A percentile compares a stretch with the other conserved stretches of the same genome.
Evolutionary conservation across 2,329 filamentous ascomycete genomes (phyloP).

Genomic region (Mycosphaerella arachidis): DNA sequence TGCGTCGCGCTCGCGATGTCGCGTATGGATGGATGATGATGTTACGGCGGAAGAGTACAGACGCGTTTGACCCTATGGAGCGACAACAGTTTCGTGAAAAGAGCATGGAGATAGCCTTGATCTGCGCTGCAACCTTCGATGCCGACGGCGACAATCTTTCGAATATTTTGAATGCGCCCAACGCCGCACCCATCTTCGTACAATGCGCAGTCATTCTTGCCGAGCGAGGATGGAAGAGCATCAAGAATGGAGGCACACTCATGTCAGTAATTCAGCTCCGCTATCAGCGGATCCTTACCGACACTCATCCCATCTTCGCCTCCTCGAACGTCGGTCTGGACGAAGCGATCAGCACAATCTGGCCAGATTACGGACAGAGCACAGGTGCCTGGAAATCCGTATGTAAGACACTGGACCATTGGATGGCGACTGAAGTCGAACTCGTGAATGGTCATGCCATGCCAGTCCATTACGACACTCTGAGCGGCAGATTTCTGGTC

Average conservation of each 20-base stretch:
- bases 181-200: slow-evolving; percentile 19
- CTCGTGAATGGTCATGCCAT: slow-evolving; percentile 19
- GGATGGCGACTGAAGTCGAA: slow-evolving; percentile 26
- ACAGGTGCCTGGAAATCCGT: no score
- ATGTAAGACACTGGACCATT: slow-evolving; percentile 4
- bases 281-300: no score
- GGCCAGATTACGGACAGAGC: slow-evolving; percentile 11
- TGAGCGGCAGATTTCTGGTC: slow-evolving; percentile 48
- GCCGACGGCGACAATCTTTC: slow-evolving; percentile 19
- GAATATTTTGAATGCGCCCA: slow-evolving; percentile 11
- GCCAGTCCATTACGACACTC: slow-evolving; percentile 41
- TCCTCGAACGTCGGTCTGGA: no score
- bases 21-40: slow-evolving; percentile 48
- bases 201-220: slow-evolving; percentile 18
- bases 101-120: slow-evolving; percentile 51
- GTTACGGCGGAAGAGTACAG: slow-evolving; percentile 45
- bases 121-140: slow-evolving; percentile 51
- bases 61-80: no score
- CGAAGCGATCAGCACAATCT: no score
- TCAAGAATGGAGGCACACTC: no score
- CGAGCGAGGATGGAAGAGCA: slow-evolving; percentile 13
- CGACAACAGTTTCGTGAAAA: slow-evolving; percentile 9
- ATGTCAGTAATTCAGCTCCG: no score
- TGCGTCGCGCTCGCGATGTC: slow-evolving; percentile 42
- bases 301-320: no score